phyloP scores from a whole-genome alignment of 495 filamentous ascomycete genomes.

The Aspergillus funiculosus region DNA sequence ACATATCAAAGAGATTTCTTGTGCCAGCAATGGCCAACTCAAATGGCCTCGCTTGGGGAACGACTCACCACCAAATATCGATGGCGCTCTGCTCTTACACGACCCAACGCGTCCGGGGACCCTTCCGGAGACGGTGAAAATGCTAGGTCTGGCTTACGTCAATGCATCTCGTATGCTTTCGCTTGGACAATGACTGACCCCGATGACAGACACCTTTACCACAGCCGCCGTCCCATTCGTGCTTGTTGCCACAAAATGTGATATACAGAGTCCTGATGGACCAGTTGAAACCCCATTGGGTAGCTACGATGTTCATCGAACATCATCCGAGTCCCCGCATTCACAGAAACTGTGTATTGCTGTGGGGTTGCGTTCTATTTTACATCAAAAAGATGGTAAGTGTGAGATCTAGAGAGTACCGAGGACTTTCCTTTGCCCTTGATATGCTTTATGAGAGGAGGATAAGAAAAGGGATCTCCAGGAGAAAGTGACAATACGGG shows the following conservation, averaged over 20 bases:
- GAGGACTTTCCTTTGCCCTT: neutral
- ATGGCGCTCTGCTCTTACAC: constrained; percentile 80
- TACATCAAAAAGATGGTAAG: constrained; percentile 61
- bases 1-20: constrained; percentile 33
- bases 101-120: constrained; percentile 73
- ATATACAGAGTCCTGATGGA: constrained; percentile 50
- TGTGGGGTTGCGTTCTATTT: constrained; percentile 64
- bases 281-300: constrained; percentile 48
- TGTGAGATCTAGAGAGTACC: constrained; percentile 13
- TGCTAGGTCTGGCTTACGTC: constrained; percentile 47
- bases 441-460: neutral
- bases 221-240: constrained; percentile 64
- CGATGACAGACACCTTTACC: constrained; percentile 55
- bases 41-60: constrained; percentile 71
- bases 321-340: constrained; percentile 62
- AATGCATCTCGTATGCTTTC: neutral
- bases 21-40: constrained; percentile 53
- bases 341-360: constrained; percentile 74
- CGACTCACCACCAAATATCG: constrained; percentile 64
- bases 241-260: constrained; percentile 81
- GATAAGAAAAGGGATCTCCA: neutral
- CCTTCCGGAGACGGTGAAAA: constrained; percentile 58
- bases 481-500: neutral
- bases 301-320: constrained; percentile 65
- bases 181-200: neutral